Base-by-base conservation (phyloP, 1,284 basidiomycete species). In the Trichosporon coremiiforme region DNA sequence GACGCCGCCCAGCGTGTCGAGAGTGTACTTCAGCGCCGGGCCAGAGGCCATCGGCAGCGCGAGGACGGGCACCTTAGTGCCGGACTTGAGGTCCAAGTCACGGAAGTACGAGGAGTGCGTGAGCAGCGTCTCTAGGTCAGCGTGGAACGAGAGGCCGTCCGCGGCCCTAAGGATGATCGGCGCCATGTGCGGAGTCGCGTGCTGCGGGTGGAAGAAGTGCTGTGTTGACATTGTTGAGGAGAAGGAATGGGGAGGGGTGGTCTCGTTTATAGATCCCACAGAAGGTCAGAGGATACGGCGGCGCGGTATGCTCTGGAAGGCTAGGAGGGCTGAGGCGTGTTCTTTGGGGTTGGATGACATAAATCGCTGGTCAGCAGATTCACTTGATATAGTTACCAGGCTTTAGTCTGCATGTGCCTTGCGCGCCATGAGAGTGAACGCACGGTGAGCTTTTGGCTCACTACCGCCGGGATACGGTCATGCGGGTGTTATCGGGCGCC, bases 301-400 rank as follows among this genome's bases (percentile, higher is more conserved):
- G 6, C 12, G 57, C 29, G 29, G 31, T 31, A 31, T 33, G 29
- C 57, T 60, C 31, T 60, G 17, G 57, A 17, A 33, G 31, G 57
- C 31, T 7, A 17, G 2, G 12, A 12, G 29, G 29, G 57, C 57
- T 7, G 8, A 25, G 15, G 10, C 57, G 29, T n/a, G 57, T 33
- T 60, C 57, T 60, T 60, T 31, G 57, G 57, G 57, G 57, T 25
- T 33, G 57, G 55, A 60, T 60, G 57, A 60, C 57, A 60, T 60
- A 60, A 60, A 31, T 33, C 29, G 31, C 22, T 60, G 29, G 31
- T 33, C 57, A 33, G 29, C 12, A 17, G 57, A 31, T 60, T n/a
- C 57, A 60, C 17, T 33, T 60, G 57, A 60, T 60, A 33, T 33
- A 60, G 29, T 33, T 33, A 33, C 57, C 17, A 15, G 17, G 17